Evolutionary conservation across 495 filamentous ascomycete genomes (phyloP).

Genomic region (Glonium stellatum): DNA sequence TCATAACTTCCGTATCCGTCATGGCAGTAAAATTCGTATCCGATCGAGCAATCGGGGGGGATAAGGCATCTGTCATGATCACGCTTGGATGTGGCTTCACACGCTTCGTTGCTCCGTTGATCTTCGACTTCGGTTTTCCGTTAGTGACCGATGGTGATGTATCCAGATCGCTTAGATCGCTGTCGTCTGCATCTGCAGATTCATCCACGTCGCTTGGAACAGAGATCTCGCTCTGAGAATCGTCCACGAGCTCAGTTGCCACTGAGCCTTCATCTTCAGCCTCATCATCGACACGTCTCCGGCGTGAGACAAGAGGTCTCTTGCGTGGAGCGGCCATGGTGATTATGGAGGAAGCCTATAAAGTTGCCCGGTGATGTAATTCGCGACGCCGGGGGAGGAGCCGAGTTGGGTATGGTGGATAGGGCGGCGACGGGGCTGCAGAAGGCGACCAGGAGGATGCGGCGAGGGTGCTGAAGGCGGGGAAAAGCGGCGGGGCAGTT

Average conservation of each 20-base stretch:
- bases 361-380: not conserved
- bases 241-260: constrained; percentile 64
- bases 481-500: not conserved
- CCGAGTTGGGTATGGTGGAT: not conserved
- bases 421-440: not conserved
- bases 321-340: constrained; percentile 57
- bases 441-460: not conserved
- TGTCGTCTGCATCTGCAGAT: constrained; percentile 64
- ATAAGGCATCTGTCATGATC: constrained; percentile 5
- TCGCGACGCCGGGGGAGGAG: not conserved
- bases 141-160: constrained; percentile 42
- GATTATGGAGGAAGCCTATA: constrained; percentile 10
- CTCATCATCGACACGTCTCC: constrained; percentile 73
- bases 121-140: constrained; percentile 36
- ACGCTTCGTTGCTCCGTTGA: constrained; percentile 14
- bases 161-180: constrained; percentile 66
- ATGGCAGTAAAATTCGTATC: constrained; percentile 32
- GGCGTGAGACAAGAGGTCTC: constrained; percentile 67
- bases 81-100: constrained; percentile 9
- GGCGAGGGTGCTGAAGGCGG: too few relatives aligned
- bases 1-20: constrained; percentile 80
- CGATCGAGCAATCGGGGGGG: constrained; percentile 23
- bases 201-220: constrained; percentile 65
- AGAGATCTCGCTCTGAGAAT: constrained; percentile 77
- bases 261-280: constrained; percentile 65